Evolutionary conservation across 495 filamentous ascomycete genomes (phyloP), one percentile per base, ranked within the genome.

Genomic region (Haplographium delicatum): DNA sequence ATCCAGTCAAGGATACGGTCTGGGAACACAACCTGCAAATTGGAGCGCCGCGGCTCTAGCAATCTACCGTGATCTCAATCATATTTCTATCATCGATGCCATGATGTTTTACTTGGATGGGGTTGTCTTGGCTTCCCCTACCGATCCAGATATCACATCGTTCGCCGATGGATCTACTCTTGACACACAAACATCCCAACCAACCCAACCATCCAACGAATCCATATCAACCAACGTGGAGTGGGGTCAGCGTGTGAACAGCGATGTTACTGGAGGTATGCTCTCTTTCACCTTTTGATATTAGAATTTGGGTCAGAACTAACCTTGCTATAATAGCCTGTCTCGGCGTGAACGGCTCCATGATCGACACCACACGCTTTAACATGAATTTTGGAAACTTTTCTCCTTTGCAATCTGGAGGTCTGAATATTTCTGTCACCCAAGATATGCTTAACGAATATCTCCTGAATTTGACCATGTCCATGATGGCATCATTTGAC

Each of bases 401-500:
- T 47, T 45, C 41, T 10, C 31, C 48, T 16, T 31, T 38, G 4
- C 27, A 39, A 3, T 7, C n/a, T 6, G 24, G 43, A 9, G n/a
- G 33, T 10, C 61, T 55, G 1, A 22, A 13, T 6, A 57, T 64
- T 47, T 47, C 44, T 24, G 31, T 61, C 35, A 57, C 45, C 1
- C 15, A 50, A 44, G 46, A 43, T 4, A 31, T 46, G 20, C 11
- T 59, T n/a, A 57, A 61, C 25, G 27, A 59, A 8, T 30, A 58
- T 4, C 20, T 64, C 0, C 49, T 59, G n/a, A 55, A 61, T 15
- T 54, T 59, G 22, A 57, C 60, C 9, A 54, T 46, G 23, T 56
- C 56, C 23, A 48, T 51, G 3, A 58, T 59, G 45, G 28, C 50
- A 3, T 34, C 54, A 1, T 55, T 51, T 33, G 44, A 44, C 22